These are phyloP conservation scores for Cytospora leucostoma DNA, from an alignment of 2,329 filamentous ascomycete species.

Conservation along the genomic window DNA sequence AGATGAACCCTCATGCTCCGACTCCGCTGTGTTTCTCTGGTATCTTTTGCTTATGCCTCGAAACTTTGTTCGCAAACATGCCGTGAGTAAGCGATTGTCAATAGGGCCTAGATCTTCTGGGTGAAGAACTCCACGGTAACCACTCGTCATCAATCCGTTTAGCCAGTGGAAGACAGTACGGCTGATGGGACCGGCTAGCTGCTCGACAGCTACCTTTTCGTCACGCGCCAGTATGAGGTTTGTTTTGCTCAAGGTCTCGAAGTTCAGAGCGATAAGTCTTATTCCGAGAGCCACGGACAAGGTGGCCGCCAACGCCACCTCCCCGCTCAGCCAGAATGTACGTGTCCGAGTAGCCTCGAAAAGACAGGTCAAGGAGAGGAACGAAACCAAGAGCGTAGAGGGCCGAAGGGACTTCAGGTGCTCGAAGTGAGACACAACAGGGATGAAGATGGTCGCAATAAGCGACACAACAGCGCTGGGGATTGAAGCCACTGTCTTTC, in stretches of 20 bases:
- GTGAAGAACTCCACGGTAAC: constrained; percentile 26
- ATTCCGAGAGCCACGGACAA: constrained; percentile 23
- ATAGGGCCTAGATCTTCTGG: constrained; percentile 28
- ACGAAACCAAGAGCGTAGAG: constrained; percentile 27
- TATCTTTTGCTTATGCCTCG: background rate
- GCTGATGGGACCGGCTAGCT: constrained; percentile 29
- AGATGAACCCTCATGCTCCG: background rate
- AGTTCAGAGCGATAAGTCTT: constrained; percentile 27
- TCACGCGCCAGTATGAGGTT: constrained; percentile 16
- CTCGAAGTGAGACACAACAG: constrained; percentile 27
- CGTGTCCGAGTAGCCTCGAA: constrained; percentile 26
- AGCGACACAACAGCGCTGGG: constrained; percentile 25
- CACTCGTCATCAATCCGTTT: constrained; percentile 27
- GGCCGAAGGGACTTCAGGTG: constrained; percentile 26
- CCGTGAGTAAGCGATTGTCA: constrained; percentile 20
- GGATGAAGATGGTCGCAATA: constrained; percentile 21
- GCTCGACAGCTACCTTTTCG: constrained; percentile 20
- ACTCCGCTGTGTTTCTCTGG: background rate
- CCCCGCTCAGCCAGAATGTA: constrained; percentile 28
- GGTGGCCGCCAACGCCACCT: constrained; percentile 20
- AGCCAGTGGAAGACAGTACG: constrained; percentile 30
- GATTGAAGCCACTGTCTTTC: constrained; percentile 19
- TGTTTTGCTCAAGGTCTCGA: constrained; percentile 28
- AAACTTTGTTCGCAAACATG: constrained; percentile 2
- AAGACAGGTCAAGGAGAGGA: constrained; percentile 26